Percentiles rank a stretch among this genome's conserved stretches.
These are phyloP conservation scores for Thraustochytrium striatum DNA, from an alignment of 352 stramenopile genomes.

Conservation along the genomic window DNA sequence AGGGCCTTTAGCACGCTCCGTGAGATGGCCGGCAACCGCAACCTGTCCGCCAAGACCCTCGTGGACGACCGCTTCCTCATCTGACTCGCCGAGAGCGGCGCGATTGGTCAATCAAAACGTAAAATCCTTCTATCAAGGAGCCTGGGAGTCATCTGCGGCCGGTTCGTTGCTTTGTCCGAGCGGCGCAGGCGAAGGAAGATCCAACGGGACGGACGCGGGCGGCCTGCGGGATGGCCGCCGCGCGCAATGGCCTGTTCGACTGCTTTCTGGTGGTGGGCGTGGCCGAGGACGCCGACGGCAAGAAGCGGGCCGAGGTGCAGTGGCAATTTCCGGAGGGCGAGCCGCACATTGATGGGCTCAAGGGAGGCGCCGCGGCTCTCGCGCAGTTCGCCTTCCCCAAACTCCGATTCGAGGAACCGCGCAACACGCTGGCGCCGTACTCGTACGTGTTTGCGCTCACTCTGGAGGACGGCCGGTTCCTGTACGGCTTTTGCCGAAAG, in stretches of 20 bases:
- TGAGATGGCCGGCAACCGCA: constrained; percentile 19
- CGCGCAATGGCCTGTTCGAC: no score
- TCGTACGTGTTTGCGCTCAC: constrained; percentile 28
- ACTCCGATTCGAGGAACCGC: not conserved
- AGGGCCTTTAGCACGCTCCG: constrained; percentile 5
- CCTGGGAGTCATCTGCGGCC: no score
- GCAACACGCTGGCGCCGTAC: not conserved
- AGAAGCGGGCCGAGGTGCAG: not conserved
- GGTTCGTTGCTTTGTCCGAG: no score
- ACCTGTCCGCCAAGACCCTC: constrained; percentile 47
- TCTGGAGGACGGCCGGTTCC: constrained; percentile 6
- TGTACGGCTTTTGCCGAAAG: constrained; percentile 43
- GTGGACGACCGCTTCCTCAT: constrained; percentile 49
- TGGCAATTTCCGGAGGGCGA: constrained; percentile 10
- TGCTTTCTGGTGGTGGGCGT: not conserved
- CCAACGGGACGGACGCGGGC: no score
- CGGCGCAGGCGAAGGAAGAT: no score
- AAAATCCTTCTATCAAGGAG: no score
- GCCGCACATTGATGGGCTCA: not conserved
- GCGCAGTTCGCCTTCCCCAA: not conserved
- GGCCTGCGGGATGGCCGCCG: no score
- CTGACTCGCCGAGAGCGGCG: no score
- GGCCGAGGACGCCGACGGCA: not conserved
- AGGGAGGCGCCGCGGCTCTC: not conserved
- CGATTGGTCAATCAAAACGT: no score